phyloP scores from a whole-genome alignment of 1,139 yeast genomes.

The Keqinozyma sinolaborantium region DNA sequence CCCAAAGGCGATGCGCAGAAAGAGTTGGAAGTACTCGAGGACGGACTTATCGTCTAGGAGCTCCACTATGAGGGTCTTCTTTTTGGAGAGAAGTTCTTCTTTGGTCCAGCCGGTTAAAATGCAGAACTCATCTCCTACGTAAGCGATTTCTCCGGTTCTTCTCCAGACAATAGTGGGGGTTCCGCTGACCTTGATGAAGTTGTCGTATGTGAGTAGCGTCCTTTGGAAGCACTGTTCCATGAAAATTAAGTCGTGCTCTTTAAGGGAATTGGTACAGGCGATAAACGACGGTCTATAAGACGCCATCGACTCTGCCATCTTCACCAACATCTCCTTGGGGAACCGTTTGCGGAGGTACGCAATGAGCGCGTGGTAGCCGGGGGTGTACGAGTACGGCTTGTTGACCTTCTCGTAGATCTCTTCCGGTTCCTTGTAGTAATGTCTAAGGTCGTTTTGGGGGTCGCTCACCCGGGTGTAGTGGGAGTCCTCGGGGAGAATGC shows the following conservation, averaged over 20 bases:
- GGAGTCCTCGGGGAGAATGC: constrained; percentile 41
- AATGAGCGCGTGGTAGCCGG: constrained; percentile 82
- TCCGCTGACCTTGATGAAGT: constrained; percentile 77
- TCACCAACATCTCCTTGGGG: constrained; percentile 63
- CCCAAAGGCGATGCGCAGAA: constrained; percentile 84
- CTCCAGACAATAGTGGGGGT: constrained; percentile 97
- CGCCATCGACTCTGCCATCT: constrained; percentile 88
- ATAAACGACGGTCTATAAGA: constrained; percentile 87
- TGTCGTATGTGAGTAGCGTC: constrained; percentile 83
- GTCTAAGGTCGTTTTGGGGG: constrained; percentile 11
- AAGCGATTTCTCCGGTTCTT: constrained; percentile 91
- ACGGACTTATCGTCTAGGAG: constrained; percentile 85
- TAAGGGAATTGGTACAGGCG: constrained; percentile 84
- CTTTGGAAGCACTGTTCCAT: constrained; percentile 97
- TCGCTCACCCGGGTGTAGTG: constrained; percentile 20
- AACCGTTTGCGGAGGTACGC: constrained; percentile 72
- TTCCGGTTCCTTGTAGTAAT: constrained; percentile 59
- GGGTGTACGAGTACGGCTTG: constrained; percentile 82
- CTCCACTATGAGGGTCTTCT: constrained; percentile 75
- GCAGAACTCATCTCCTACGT: constrained; percentile 90
- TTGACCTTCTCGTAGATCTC: constrained; percentile 75
- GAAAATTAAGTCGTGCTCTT: constrained; percentile 87
- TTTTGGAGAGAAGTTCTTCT: constrained; percentile 52
- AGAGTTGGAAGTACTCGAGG: constrained; percentile 81
- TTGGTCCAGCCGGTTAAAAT: constrained; percentile 86